Base-by-base conservation (phyloP, 371 early-diverging fungal genomes). In the Mucor racemosus region DNA sequence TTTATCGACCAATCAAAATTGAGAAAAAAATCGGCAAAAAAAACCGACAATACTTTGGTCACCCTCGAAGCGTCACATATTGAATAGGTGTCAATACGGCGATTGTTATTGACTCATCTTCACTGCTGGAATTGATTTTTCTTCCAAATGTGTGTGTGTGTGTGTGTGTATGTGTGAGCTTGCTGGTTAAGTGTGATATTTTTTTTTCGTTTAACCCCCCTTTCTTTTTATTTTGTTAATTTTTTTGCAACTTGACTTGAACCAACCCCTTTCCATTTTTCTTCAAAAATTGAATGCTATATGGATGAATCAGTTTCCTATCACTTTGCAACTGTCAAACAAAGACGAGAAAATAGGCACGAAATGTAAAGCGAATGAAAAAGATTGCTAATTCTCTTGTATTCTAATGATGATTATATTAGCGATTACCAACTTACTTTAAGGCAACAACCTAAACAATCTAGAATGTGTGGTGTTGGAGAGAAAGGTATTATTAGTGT, bases 391-490 rank as follows among this genome's bases (percentile, higher is more conserved):
- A 26, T 48, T 10, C 15, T 58, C 15, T 15, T 13, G 31, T 42
- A 33, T 54, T 46, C 14, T 58, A 56, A 41, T 41, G n/a, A 15
- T 33, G 9, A 33, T 36, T 53, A 48, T 21, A 14, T 72, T 26
- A 90, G 90, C n/a, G 79, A 84, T 40, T 93, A 90, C 66, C 81
- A 87, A 39, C 82, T 96, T 31, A 82, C 83, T 54, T 78, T 97
- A 15, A 79, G 96, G 8, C 97, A 97, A 72, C 96, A 97, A 76
- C 96, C 96, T 7, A 92, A 94, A 78, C 94, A 95, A 73, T 93
- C 95, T 15, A 89, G 96, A 44, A 95, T 95, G 87, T 95, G 96
- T 71, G 96, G 96, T 26, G 86, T 94, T 54, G 95, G 95, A 63
- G 96, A 95, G 71, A 96, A 95, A 82, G 91, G 93, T 90, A 86